A percentile compares a stretch with the other conserved stretches of the same genome.
Evolutionary conservation across 2,329 filamentous ascomycete genomes (phyloP).

Genomic region (Bipolaris cookei): DNA sequence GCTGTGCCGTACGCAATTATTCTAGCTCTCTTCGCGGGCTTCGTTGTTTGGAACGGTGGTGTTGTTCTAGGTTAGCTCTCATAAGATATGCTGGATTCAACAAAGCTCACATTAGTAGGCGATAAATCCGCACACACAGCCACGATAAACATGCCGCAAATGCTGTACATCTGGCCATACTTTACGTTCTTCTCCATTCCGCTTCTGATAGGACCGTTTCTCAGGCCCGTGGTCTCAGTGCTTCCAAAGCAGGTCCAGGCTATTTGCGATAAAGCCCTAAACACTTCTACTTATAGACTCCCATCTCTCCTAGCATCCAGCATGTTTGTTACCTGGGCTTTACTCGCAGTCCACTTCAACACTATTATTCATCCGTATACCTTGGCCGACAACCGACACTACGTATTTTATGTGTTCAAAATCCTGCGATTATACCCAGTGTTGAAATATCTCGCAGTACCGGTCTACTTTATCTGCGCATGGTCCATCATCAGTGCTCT

Average conservation of each 20-base stretch:
- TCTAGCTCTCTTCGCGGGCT: conserved; percentile 70
- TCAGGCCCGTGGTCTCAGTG: conserved; percentile 45
- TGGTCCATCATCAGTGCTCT: conserved; percentile 73
- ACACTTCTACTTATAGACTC: not conserved
- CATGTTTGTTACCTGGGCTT: conserved; percentile 49
- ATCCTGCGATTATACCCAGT: conserved; percentile 70
- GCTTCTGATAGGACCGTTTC: conserved; percentile 66
- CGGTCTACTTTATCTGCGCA: conserved; percentile 72
- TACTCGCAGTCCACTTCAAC: conserved; percentile 72
- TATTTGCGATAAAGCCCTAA: conserved; percentile 12
- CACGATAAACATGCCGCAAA: conserved; percentile 85
- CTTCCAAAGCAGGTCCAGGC: conserved; percentile 25
- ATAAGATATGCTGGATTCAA: not conserved
- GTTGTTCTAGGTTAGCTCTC: conserved; percentile 77
- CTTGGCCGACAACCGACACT: conserved; percentile 94
- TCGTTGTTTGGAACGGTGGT: conserved; percentile 85
- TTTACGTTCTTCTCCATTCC: conserved; percentile 89
- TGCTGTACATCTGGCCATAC: conserved; percentile 95
- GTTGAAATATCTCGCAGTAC: conserved; percentile 70
- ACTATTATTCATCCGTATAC: conserved; percentile 96
- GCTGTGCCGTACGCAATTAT: conserved; percentile 64
- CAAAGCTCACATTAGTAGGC: conserved; percentile 57
- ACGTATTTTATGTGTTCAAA: conserved; percentile 95
- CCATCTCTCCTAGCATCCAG: conserved; percentile 39
- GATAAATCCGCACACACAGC: conserved; percentile 95